A percentile compares a stretch with the other conserved stretches of the same genome.
Conservation (phyloP, 257 asterid species). For the Jaltomata sinuosa region DNA sequence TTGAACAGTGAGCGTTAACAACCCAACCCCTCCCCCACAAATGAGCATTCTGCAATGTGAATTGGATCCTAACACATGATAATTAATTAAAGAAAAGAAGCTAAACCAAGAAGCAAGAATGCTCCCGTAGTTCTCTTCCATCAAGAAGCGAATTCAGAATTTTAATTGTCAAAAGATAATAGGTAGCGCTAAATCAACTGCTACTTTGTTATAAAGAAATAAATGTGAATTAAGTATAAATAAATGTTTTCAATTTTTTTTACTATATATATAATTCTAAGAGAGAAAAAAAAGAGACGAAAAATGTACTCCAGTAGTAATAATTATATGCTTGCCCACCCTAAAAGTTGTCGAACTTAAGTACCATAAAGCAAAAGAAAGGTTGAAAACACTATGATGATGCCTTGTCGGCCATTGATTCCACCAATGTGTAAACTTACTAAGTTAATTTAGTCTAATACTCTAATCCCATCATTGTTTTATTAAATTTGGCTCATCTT, state of each 20-base stretch:
- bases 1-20: not conserved
- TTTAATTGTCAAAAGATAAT: not conserved
- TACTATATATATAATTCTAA: not conserved
- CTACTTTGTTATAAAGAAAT: not conserved
- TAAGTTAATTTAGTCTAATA: not conserved
- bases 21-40: no score
- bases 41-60: not conserved
- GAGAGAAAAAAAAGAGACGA: not conserved
- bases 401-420: constrained; percentile 50
- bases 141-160: not conserved
- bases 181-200: not conserved
- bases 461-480: not conserved
- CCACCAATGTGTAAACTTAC: constrained; percentile 7
- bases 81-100: not conserved
- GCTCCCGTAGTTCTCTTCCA: not conserved
- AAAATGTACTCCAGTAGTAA: not conserved
- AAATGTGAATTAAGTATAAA: not conserved
- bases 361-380: constrained; percentile 17
- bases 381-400: constrained; percentile 35
- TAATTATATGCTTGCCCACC: constrained; percentile 17
- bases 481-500: not conserved
- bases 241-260: not conserved
- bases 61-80: not conserved
- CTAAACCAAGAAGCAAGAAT: not conserved
- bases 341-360: constrained; percentile 11